Evolutionary conservation across 2,329 filamentous ascomycete genomes (phyloP), one percentile per base, ranked within the genome.

Genomic region (Mycosphaerelloides madeirae): DNA sequence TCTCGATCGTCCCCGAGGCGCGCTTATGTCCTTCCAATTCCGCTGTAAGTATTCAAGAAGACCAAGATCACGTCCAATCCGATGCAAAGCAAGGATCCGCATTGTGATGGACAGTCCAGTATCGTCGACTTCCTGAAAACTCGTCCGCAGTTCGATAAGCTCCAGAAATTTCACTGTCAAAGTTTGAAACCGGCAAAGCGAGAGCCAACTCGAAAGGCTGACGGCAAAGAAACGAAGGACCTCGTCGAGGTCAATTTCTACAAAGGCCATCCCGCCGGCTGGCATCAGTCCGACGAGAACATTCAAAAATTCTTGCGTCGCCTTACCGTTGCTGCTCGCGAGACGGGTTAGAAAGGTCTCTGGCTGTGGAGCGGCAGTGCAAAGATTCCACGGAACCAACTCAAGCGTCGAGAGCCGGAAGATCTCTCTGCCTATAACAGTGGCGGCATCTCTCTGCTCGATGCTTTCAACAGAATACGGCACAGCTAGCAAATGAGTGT

Each of bases 321-420:
- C 7, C 70, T 90, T 0, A 83, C 84, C 0, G 85, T 87, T 0
- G 74, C 76, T 3, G 83, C 76, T 1, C 85, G 81, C 1, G 64
- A 70, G 2, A 62, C 67, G 3, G 65, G 63, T 1, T 57, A 57
- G 0, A 54, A 67, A 0, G 71, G 75, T 2, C 76, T 76, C 0
- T 93, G 86, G 84, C 87, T 95, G 37, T 88, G 77, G 69, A 77
- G 85, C 32, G 76, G 75, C 41, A 87, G 87, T 61, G 84, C 83
- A 76, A 76, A 34, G 19, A 28, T 43, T 9, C 44, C 44, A 14
- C 37, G 29, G 16, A 32, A 36, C 57, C 54, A 58, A 16, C 40
- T 70, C 69, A 48, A 59, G 45, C 6, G 54, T 59, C 20, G 69
- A 43, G 68, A 71, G 48, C 63, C 69, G 20, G 70, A 70, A 5